Evolutionary conservation across 176 grass and related monocot species (phyloP), one percentile per base, ranked within the genome.

Genomic region (Eragrostis curvula): DNA sequence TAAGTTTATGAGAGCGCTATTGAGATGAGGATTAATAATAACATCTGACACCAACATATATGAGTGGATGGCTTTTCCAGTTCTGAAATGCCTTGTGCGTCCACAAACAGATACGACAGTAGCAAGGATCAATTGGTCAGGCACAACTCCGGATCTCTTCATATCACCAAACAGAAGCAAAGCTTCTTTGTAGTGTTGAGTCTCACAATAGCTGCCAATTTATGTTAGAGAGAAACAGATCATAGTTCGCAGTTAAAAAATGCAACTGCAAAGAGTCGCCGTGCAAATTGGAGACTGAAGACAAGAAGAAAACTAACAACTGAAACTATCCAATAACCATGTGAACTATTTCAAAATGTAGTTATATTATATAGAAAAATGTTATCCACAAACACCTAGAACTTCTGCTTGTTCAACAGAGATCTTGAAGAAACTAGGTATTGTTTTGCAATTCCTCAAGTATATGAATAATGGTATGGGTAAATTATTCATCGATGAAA

Each of bases 71-170:
- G 71, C 43, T 66, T 84, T 84, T 28, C 92, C 92, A 40, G 44
- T 74, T 67, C 55, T 70, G 71, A 95, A 85, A 71, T 91, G 75
- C 42, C 57, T 83, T 41, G 81, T 51, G 75, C 81, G 86, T 12
- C 61, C 73, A 86, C 95, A 95, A n/a, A 90, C 86, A 45, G 92
- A 84, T 73, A 98, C 60, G 61, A 88, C 71, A 73, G 83, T 91
- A 79, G 88, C 79, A 88, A 98, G 81, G 70, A 95, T 89, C 48
- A 93, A 56, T 63, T 79, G 85, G 67, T 97, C 95, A 45, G 95
- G 86, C 66, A 85, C 40, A 70, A 95, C 49, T 73, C 86, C 87
- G 24, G 88, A 98, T 47, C 79, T 90, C 79, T 89, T 94, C 95
- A 98, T 90, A 64, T 87, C 77, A 87, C 87, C 82, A 79, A 95